A percentile compares a stretch with the other conserved stretches of the same genome.
phyloP scores from a whole-genome alignment of 176 grass and related monocot genomes.

The Urochloa ruziziensis region DNA sequence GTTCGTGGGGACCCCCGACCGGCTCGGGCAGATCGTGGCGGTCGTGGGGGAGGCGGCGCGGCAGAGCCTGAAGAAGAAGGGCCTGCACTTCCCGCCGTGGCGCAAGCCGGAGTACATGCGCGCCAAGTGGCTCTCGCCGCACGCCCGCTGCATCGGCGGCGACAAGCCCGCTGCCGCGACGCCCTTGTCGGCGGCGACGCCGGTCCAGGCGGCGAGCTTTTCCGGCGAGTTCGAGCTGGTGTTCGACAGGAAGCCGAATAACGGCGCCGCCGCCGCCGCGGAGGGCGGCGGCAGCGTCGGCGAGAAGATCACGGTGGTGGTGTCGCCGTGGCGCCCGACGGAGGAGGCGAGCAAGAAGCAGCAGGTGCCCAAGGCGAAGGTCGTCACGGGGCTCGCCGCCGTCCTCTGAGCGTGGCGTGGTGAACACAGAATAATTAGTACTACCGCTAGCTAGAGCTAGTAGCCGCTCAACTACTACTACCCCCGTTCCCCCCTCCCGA shows the following conservation, averaged over 20 bases:
- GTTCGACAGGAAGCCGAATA: conserved; percentile 18
- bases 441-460: neutral
- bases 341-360: conserved; percentile 40
- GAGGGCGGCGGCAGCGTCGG: neutral
- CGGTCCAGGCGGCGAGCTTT: conserved; percentile 49
- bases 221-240: conserved; percentile 59
- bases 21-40: conserved; percentile 66
- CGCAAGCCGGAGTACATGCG: conserved; percentile 88
- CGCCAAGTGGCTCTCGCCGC: conserved; percentile 80
- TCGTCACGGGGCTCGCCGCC: conserved; percentile 69
- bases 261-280: neutral
- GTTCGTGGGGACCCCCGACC: conserved; percentile 71
- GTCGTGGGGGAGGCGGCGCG: conserved; percentile 61
- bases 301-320: conserved; percentile 64
- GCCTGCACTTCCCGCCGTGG: conserved; percentile 84
- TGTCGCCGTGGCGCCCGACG: conserved; percentile 49
- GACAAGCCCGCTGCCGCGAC: neutral
- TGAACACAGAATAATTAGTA: conserved; percentile 18
- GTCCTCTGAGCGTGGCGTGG: conserved; percentile 75
- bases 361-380: conserved; percentile 47
- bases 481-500: neutral
- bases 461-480: neutral
- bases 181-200: neutral
- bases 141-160: conserved; percentile 29
- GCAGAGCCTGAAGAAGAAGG: conserved; percentile 91